Base-by-base conservation (phyloP, 1,284 basidiomycete species). In the Agroathelia rolfsii region DNA sequence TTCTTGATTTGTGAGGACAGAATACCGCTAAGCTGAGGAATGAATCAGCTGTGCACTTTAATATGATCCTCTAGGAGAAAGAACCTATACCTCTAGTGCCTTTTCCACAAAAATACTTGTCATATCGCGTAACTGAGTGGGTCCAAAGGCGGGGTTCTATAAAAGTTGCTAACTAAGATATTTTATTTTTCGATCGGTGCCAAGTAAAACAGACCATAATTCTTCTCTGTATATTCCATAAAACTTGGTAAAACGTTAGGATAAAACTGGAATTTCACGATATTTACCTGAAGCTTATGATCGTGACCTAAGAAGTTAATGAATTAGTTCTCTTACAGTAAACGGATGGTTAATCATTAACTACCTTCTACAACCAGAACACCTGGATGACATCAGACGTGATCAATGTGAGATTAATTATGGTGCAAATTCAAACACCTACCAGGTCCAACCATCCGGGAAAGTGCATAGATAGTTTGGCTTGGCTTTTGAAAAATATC, bases 141-240 rank as follows among this genome's bases (percentile, higher is more conserved):
- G 59, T 3, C 72, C 68, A 36, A 79, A 77, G 0, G 71, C 73
- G 12, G 73, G 74, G 41, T 75, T 77, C 74, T 40, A 17, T 20
- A 14, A 53, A 14, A 26, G 28, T 9, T 14, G 12, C 16, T 25
- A 26, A 14, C 8, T 3, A 9, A 5, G 13, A 18, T 12, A 7
- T 19, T 34, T 28, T 10, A 13, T 6, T 11, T 8, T 29, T 14
- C 6, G 15, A 36, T n/a, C 8, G 15, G n/a, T 7, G 7, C 28
- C 14, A 35, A 5, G 18, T 6, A 26, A n/a, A n/a, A n/a, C 41
- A 30, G 26, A 64, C 68, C 56, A 66, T 59, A 22, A 65, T 52
- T 40, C 50, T 58, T 26, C 64, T 50, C 61, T 66, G 32, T 1
- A 28, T 24, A 21, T 13, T 33, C 21, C 13, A 24, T 32, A 11